phyloP scores from a whole-genome alignment of 352 stramenopile species.

The Pythium folliculosum region DNA sequence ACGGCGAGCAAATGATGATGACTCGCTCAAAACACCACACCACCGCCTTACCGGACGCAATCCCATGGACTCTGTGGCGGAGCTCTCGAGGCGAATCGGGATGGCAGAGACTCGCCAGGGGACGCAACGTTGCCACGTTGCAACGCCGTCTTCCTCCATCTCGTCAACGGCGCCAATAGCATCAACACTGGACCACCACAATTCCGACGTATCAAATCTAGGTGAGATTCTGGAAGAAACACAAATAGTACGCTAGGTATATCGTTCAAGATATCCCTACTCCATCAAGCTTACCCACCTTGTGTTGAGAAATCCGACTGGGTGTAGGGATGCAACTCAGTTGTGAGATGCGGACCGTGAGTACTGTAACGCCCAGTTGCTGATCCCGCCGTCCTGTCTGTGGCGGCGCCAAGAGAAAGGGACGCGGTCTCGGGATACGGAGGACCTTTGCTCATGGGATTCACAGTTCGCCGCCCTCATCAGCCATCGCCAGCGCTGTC shows the following conservation, averaged over 20 bases:
- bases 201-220: not conserved
- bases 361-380: not conserved
- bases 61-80: no score
- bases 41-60: no score
- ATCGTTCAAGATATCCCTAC: no score
- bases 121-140: not conserved
- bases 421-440: no score
- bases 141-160: not conserved
- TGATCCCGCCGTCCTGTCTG: not conserved
- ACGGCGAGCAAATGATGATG: no score
- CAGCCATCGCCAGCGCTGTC: no score
- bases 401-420: not conserved
- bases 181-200: not conserved
- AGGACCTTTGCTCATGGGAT: no score
- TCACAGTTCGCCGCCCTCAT: no score
- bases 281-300: not conserved
- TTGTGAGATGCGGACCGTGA: constrained; percentile 3
- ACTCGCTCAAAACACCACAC: no score
- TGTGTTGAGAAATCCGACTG: not conserved
- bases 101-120: no score
- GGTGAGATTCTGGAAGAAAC: not conserved
- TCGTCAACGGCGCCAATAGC: not conserved
- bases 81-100: no score
- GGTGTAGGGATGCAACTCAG: not conserved
- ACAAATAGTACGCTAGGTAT: no score